Percentiles rank a stretch among this genome's conserved stretches.
Conservation (phyloP, 2,329 filamentous ascomycete genomes). For the Fusarium coicis region DNA sequence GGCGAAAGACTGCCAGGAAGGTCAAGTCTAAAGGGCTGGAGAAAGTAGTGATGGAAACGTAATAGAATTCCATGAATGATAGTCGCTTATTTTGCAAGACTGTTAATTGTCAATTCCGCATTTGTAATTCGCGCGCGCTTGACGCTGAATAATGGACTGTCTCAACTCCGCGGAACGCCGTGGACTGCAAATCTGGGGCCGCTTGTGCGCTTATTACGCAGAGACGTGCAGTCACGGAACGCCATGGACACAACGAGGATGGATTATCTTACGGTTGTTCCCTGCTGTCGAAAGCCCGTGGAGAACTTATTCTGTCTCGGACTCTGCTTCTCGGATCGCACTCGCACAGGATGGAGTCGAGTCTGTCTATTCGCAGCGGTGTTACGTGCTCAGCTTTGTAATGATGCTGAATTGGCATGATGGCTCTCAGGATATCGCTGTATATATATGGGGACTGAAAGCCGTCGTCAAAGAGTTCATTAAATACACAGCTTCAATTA, state of each 20-base stretch:
- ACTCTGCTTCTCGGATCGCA: neutral
- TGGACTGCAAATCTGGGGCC: neutral
- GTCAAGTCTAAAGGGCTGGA: neutral
- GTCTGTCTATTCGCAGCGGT: neutral
- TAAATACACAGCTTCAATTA: neutral
- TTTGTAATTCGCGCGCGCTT: neutral
- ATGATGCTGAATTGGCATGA: neutral
- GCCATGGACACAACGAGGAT: neutral
- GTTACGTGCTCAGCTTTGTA: neutral
- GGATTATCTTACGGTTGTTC: neutral
- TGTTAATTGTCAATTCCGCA: neutral
- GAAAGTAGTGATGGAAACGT: neutral
- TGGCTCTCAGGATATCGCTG: neutral
- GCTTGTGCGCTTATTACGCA: neutral
- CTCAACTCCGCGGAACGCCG: constrained; percentile 22
- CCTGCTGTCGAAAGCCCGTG: neutral
- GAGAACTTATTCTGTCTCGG: neutral
- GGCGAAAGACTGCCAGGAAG: neutral
- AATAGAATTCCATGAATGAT: neutral
- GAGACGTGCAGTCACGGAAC: neutral
- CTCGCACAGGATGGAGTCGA: neutral
- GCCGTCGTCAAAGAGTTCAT: neutral
- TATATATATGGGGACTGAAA: constrained; percentile 7
- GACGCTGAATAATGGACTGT: neutral
- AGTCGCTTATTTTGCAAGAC: neutral